Percentiles rank a stretch among this genome's conserved stretches.
Evolutionary conservation across 2,329 filamentous ascomycete species (phyloP).

Genomic region (Hypoxylon sp.): DNA sequence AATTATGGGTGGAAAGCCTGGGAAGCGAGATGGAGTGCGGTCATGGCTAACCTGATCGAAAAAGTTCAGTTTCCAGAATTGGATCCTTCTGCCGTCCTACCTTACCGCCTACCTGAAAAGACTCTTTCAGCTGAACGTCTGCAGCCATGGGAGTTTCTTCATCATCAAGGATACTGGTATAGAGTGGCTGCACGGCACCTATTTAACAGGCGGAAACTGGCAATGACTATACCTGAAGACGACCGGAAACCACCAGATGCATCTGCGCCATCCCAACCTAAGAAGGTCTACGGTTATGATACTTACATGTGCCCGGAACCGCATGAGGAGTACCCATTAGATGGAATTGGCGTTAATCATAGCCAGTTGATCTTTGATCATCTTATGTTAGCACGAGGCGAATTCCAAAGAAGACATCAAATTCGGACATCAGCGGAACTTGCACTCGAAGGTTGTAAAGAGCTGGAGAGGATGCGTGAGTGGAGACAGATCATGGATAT

Average conservation of each 20-base stretch:
- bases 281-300: constrained; percentile 70
- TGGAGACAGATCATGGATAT: constrained; percentile 68
- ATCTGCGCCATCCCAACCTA: constrained; percentile 60
- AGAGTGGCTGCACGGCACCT: constrained; percentile 70
- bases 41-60: constrained; percentile 72
- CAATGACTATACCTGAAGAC: constrained; percentile 69
- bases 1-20: constrained; percentile 96
- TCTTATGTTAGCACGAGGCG: constrained; percentile 63
- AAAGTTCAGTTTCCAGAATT: constrained; percentile 66
- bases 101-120: constrained; percentile 71
- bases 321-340: constrained; percentile 68
- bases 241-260: constrained; percentile 65
- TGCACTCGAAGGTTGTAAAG: constrained; percentile 67
- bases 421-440: constrained; percentile 67
- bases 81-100: constrained; percentile 56
- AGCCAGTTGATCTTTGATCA: constrained; percentile 66
- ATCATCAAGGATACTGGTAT: constrained; percentile 77
- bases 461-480: constrained; percentile 62
- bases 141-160: constrained; percentile 72
- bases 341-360: constrained; percentile 66
- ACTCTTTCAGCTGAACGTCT: constrained; percentile 67
- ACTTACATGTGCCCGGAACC: constrained; percentile 76
- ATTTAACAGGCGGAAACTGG: constrained; percentile 64
- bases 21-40: constrained; percentile 79
- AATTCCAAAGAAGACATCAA: constrained; percentile 68